phyloP scores from a whole-genome alignment of 495 filamentous ascomycete genomes.

The Pseudoneurospora amorphoporcata region DNA sequence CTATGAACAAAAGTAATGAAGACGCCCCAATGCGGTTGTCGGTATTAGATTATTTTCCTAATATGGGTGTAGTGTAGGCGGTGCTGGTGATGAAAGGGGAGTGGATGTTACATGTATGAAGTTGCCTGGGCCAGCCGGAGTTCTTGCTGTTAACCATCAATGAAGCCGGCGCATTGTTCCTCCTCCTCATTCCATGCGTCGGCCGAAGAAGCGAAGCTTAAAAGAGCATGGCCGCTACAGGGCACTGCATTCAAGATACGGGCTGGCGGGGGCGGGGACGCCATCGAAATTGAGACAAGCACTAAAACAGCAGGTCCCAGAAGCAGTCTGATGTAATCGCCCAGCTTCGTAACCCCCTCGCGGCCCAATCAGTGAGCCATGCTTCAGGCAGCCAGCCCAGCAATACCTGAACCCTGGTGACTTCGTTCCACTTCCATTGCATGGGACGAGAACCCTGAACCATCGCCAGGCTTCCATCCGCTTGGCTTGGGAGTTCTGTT shows the following conservation, averaged over 20 bases:
- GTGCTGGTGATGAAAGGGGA: not conserved
- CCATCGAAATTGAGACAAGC: not conserved
- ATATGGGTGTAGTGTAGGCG: not conserved
- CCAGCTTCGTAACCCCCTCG: conserved; percentile 14
- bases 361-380: conserved; percentile 22
- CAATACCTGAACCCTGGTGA: not conserved
- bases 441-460: not conserved
- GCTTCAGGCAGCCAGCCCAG: conserved; percentile 17
- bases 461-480: not conserved
- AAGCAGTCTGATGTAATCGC: conserved; percentile 16
- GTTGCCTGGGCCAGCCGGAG: not conserved
- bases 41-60: not conserved
- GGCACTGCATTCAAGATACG: not conserved
- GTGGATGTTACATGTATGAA: not conserved
- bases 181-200: not conserved
- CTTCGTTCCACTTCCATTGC: not conserved
- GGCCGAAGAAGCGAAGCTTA: not conserved
- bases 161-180: not conserved
- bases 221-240: not conserved
- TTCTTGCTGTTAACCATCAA: not conserved
- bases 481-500: not conserved
- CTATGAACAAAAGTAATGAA: not conserved
- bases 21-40: not conserved
- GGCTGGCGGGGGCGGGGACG: not conserved
- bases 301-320: not conserved